Conservation (phyloP, 345 rosid genomes). For the Salix brachista region DNA sequence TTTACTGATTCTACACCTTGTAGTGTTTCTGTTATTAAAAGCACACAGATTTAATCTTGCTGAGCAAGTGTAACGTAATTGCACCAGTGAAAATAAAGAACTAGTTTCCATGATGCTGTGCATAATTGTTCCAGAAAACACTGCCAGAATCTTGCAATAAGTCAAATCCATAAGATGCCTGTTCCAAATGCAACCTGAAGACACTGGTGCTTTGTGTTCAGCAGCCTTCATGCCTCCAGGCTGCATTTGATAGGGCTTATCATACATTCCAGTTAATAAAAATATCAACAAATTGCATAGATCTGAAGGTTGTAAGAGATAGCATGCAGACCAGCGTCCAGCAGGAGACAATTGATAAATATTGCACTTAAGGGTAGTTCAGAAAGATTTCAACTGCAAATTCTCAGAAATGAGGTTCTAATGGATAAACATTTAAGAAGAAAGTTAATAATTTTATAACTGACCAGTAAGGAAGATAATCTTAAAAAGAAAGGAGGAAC, state of each 20-base stretch:
- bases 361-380: neutral
- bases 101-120: neutral
- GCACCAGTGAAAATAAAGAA: neutral
- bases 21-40: slow-evolving; percentile 48
- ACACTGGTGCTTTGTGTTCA: neutral
- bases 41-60: neutral
- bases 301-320: neutral
- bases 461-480: neutral
- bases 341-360: neutral
- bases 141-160: neutral
- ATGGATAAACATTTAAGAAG: too few relatives aligned
- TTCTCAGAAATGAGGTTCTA: neutral
- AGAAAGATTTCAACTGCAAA: neutral
- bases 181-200: neutral
- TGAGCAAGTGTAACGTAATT: neutral
- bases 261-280: neutral
- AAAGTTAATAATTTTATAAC: neutral
- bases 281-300: neutral
- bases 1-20: slow-evolving; percentile 42
- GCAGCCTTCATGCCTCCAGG: neutral
- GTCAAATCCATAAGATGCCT: neutral
- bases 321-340: neutral
- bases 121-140: neutral
- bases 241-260: neutral
- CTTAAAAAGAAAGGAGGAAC: neutral